These are phyloP conservation scores for Apostasia shenzhenica DNA, from an alignment of 106 monocot species.

Conservation along the genomic window DNA sequence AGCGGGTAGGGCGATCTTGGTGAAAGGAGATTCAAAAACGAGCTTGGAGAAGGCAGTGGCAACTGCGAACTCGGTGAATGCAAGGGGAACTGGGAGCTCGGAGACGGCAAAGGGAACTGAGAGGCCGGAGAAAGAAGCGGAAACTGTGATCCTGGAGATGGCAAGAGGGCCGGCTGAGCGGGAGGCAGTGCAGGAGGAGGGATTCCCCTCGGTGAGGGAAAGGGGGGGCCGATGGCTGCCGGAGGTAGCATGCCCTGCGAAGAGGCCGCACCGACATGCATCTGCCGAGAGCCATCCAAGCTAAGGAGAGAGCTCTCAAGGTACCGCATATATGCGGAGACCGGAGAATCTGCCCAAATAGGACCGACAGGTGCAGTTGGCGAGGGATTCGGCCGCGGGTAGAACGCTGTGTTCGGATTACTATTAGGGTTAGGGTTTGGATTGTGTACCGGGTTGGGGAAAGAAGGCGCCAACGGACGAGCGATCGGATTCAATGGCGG, in stretches of 20 bases:
- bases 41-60: constrained; percentile 29
- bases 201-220: constrained; percentile 20
- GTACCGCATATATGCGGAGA: constrained; percentile 69
- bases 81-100: constrained; percentile 7
- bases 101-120: constrained; percentile 13
- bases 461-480: constrained; percentile 13
- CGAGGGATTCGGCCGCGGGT: constrained; percentile 1
- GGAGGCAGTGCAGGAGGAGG: not conserved
- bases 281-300: constrained; percentile 11
- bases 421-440: constrained; percentile 10
- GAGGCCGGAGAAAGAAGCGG: constrained; percentile 13
- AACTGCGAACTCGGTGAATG: constrained; percentile 31
- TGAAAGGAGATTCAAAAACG: constrained; percentile 55
- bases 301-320: constrained; percentile 58
- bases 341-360: constrained; percentile 43
- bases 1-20: constrained; percentile 66
- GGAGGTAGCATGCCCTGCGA: constrained; percentile 10
- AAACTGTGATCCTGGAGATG: constrained; percentile 17
- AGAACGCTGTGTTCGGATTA: constrained; percentile 6
- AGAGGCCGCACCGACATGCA: not conserved
- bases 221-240: not conserved
- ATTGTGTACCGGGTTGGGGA: constrained; percentile 10
- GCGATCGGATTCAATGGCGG: constrained; percentile 53
- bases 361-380: constrained; percentile 4
- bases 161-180: constrained; percentile 14